Percentiles rank a stretch among this genome's conserved stretches.
phyloP scores from a whole-genome alignment of 1,284 basidiomycete species.

The Microbotryum saponariae region DNA sequence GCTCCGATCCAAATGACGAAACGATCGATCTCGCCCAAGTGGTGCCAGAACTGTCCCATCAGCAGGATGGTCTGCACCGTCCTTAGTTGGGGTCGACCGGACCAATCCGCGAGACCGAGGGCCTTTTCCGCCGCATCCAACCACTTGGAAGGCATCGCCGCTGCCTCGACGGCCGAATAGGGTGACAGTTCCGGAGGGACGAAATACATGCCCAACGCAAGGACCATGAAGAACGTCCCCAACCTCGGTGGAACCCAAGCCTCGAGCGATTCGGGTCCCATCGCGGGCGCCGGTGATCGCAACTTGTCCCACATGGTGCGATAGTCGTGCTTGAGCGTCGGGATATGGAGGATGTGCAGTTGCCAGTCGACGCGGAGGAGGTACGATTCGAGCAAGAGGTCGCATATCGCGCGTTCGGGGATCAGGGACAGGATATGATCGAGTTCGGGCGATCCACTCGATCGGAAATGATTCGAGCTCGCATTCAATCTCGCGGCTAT shows the following conservation, averaged over 20 bases:
- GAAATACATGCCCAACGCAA: slow-evolving; percentile 3
- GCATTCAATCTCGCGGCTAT: no score
- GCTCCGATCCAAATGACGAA: slow-evolving; percentile 3
- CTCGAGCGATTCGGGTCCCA: not conserved
- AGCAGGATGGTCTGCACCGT: slow-evolving; percentile 4
- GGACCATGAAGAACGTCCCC: not conserved
- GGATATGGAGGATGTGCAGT: slow-evolving; percentile 3
- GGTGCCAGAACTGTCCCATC: not conserved
- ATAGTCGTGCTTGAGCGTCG: not conserved
- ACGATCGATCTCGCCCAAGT: not conserved
- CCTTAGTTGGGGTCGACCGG: not conserved
- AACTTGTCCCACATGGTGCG: not conserved
- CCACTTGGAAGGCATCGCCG: not conserved
- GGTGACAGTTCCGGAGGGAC: not conserved
- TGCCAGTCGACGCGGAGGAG: slow-evolving; percentile 2
- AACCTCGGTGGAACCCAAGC: not conserved
- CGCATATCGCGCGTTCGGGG: not conserved
- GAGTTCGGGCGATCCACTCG: not conserved
- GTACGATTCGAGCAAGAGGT: not conserved
- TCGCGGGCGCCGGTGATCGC: not conserved
- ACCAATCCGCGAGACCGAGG: slow-evolving; percentile 2
- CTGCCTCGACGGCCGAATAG: not conserved
- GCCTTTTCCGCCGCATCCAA: slow-evolving; percentile 1
- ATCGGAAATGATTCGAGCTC: no score
- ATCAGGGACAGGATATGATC: not conserved